Evolutionary conservation across 2,329 filamentous ascomycete species (phyloP).

Genomic region (Trichophyton equinum): DNA sequence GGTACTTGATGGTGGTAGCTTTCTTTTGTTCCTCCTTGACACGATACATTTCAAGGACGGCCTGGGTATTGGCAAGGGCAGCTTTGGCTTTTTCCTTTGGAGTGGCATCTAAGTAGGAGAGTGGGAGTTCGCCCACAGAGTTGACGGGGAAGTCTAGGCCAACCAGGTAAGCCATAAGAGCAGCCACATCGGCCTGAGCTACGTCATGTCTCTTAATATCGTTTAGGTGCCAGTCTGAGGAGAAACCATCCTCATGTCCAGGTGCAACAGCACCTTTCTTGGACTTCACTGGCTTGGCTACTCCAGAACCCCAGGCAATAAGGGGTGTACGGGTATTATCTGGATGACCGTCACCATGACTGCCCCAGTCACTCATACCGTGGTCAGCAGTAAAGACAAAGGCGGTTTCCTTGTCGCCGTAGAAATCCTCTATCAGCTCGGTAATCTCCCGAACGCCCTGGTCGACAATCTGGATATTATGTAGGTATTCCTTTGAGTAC

Average conservation of each 20-base stretch:
- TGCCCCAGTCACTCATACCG: slow-evolving; percentile 99
- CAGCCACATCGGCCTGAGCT: slow-evolving; percentile 82
- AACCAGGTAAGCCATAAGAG: slow-evolving; percentile 85
- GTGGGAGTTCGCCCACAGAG: slow-evolving; percentile 82
- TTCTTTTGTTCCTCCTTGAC: slow-evolving; percentile 85
- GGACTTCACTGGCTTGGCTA: slow-evolving; percentile 58
- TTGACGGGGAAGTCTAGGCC: slow-evolving; percentile 89
- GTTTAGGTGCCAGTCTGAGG: slow-evolving; percentile 74
- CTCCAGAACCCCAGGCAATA: slow-evolving; percentile 84
- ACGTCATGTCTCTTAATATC: slow-evolving; percentile 79
- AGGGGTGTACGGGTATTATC: slow-evolving; percentile 93
- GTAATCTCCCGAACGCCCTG: slow-evolving; percentile 76
- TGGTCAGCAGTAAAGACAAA: slow-evolving; percentile 97
- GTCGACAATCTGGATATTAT: slow-evolving; percentile 92
- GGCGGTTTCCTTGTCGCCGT: slow-evolving; percentile 69
- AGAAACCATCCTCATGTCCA: slow-evolving; percentile 80
- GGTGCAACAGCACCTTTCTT: slow-evolving; percentile 44
- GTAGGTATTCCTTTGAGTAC: slow-evolving; percentile 87
- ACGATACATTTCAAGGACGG: slow-evolving; percentile 88
- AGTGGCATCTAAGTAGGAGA: slow-evolving; percentile 64
- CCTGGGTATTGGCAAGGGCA: slow-evolving; percentile 68
- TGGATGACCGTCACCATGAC: slow-evolving; percentile 92
- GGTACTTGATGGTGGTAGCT: slow-evolving; percentile 61
- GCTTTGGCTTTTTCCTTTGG: slow-evolving; percentile 70
- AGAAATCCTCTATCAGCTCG: slow-evolving; percentile 72